Evolutionary conservation across 108 stramenopile genomes (phyloP), one percentile per base, ranked within the genome.

Genomic region (Nitzschia putrida): DNA sequence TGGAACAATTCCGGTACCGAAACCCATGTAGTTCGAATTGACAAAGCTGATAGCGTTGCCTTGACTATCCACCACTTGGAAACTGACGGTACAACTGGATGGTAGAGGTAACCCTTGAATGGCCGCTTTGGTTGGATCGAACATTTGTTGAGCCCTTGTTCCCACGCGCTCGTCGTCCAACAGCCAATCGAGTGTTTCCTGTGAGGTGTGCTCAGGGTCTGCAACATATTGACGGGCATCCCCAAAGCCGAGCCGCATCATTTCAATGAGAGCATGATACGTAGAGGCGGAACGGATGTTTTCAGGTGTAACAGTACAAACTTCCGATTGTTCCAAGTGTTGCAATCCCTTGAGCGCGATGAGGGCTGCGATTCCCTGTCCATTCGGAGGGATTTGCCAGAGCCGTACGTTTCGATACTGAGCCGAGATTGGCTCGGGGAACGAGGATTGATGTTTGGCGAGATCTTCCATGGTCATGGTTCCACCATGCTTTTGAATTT

Each of bases 11-110:
- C 96, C 96, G 7, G 94, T 85, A 47, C 98, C 98, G 69, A 98
- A 98, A 8, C 97, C 97, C 82, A 84, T 85, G 70, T 86, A 99
- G 73, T 99, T 99, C 64, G 86, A 88, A 74, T 97, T 95, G 42
- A 98, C 95, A 74, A 97, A 96, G 26, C 94, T 94, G 42, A 95
- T 90, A 2, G 97, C 97, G 71, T 97, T 97, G 3, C 97, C 98
- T 6, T 66, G 69, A 7, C 73, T 66, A 61, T 99, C 97, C 0
- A 97, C 91, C 12, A 95, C 94, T 73, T 93, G 92, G 65, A 95
- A 92, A 65, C 88, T 91, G 8, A 97, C 96, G 0, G 98, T 99
- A 72, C 92, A 91, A 63, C 84, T 87, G 14, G 81, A 76, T 14
- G 88, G 77, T 12, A 69, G 57, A 11, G 88, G 85, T 34, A 55